Conservation (phyloP, 2,329 filamentous ascomycete species). For the Ophiosphaerella narmari region DNA sequence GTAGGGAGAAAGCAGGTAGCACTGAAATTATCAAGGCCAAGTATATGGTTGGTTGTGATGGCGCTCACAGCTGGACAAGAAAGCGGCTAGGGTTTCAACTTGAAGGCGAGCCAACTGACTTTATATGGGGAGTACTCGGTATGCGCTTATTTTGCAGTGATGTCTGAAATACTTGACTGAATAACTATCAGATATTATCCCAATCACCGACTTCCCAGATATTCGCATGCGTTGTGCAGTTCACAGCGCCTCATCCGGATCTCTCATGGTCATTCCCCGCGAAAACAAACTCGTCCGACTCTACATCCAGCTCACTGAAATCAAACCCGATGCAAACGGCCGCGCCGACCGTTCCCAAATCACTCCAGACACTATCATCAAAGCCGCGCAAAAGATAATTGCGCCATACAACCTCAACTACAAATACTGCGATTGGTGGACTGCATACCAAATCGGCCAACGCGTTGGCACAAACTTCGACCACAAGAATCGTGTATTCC, state of each 20-base stretch:
- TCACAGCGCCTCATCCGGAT: conserved; percentile 61
- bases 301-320: conserved; percentile 66
- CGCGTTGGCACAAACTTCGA: conserved; percentile 64
- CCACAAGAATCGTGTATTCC: conserved; percentile 64
- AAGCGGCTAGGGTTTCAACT: conserved; percentile 61
- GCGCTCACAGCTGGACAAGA: conserved; percentile 69
- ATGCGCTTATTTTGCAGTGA: background rate
- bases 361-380: conserved; percentile 66
- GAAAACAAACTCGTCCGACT: conserved; percentile 67
- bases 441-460: conserved; percentile 70
- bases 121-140: conserved; percentile 59
- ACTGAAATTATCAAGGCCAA: conserved; percentile 59
- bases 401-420: conserved; percentile 69
- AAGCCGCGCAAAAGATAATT: conserved; percentile 67
- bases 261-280: conserved; percentile 67
- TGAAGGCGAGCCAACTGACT: conserved; percentile 60
- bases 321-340: conserved; percentile 49
- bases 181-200: conserved; percentile 51
- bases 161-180: background rate
- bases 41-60: conserved; percentile 71
- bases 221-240: conserved; percentile 64
- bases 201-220: conserved; percentile 63
- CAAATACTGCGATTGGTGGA: conserved; percentile 69
- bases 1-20: conserved; percentile 39
- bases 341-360: conserved; percentile 65